Base-by-base conservation (phyloP, 2,329 filamentous ascomycete species). In the Ambrosiella beaveri region DNA sequence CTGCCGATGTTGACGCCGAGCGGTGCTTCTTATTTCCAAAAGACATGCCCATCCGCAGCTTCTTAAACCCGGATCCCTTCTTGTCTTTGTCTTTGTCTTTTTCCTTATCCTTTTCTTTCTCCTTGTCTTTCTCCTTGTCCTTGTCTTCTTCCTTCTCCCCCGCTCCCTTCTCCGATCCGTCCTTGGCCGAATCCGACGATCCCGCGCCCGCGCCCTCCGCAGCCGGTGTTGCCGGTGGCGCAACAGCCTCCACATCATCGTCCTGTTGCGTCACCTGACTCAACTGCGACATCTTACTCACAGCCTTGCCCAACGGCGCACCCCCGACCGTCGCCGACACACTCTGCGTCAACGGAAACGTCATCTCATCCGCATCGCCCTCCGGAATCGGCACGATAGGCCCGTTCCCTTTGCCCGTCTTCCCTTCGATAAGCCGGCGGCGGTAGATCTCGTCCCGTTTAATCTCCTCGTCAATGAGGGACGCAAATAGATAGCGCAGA, bases 391-490 rank as follows among this genome's bases (percentile, higher is more conserved):
- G 58, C 35, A 39, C 15, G 19, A 50, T 35, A 17, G 19, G 37
- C 35, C 54, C 49, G 17, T 57, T 49, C 11, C 67, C 51, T 37
- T 77, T 75, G 64, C 82, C 81, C 61, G 82, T 80, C 3, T 79
- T 74, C 13, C 71, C 75, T 39, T 81, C 77, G 56, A 88, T 79
- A 7, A 95, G 71, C 51, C 79, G 77, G 50, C 80, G 74, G n/a
- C 91, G 80, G 66, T 86, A 82, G 0, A 71, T 73, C 65, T 86
- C 82, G 65, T 98, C 93, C 56, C 88, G 81, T 63, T 79, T 82
- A 63, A 95, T 86, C 68, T 97, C 88, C 68, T 96, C 90, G 61
- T 95, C 86, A 57, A 98, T 85, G 47, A 97, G 75, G 58, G 86
- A 85, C 8, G 85, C 82, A 71, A 98, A 98, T 0, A 98, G 76